These are phyloP conservation scores for Cucurbitaria berberidis DNA, from an alignment of 2,329 filamentous ascomycete species.

Conservation along the genomic window DNA sequence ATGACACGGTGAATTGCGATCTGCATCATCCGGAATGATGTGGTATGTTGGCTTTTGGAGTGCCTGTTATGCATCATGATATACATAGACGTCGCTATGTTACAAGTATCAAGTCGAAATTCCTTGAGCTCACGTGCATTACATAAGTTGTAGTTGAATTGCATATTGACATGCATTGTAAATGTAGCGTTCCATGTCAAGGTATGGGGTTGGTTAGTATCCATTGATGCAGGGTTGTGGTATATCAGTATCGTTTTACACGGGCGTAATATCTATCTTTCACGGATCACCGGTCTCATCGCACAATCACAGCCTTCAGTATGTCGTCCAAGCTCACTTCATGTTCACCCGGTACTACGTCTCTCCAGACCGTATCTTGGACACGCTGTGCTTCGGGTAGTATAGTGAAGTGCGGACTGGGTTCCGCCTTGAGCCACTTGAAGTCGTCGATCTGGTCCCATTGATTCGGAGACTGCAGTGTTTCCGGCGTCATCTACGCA, in stretches of 20 bases:
- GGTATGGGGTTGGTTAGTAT: too few species aligned
- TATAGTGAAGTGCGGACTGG: conserved; percentile 86
- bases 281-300: background rate
- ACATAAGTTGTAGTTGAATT: too few species aligned
- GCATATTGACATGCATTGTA: too few species aligned
- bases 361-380: conserved; percentile 67
- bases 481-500: conserved; percentile 30
- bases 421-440: conserved; percentile 89
- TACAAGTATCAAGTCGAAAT: background rate
- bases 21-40: background rate
- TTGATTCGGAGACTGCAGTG: conserved; percentile 60
- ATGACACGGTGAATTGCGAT: background rate
- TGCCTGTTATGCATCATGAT: background rate
- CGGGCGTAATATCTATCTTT: too few species aligned
- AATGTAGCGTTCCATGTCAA: too few species aligned
- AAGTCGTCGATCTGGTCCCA: conserved; percentile 97
- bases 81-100: background rate
- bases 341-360: conserved; percentile 54
- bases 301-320: conserved; percentile 12
- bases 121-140: background rate
- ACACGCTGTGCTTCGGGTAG: conserved; percentile 67
- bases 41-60: background rate
- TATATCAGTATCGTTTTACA: too few species aligned
- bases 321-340: conserved; percentile 21
- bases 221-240: too few species aligned